phyloP scores from a whole-genome alignment of 495 filamentous ascomycete genomes.

The Cetradonia linearis region DNA sequence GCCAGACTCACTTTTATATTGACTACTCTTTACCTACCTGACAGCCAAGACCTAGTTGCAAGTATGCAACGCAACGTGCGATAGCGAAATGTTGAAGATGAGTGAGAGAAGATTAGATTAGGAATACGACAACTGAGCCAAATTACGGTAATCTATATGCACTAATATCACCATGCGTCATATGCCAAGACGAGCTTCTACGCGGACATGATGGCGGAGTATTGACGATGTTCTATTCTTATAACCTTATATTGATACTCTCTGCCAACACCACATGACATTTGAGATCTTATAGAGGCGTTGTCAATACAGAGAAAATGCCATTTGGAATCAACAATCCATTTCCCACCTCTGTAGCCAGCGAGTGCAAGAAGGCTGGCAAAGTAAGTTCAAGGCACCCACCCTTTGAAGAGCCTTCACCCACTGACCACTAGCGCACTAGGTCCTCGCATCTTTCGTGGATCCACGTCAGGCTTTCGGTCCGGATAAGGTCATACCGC shows the following conservation, averaged over 20 bases:
- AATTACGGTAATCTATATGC: background rate
- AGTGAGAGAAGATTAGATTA: background rate
- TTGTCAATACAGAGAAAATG: constrained; percentile 30
- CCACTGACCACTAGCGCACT: background rate
- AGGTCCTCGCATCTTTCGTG: constrained; percentile 84
- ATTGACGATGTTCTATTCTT: background rate
- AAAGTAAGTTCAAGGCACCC: constrained; percentile 37
- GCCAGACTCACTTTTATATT: background rate
- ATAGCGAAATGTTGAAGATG: background rate
- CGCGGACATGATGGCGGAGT: constrained; percentile 12
- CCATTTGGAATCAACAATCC: constrained; percentile 59
- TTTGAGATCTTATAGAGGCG: background rate
- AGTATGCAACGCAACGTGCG: background rate
- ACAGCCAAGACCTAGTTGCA: background rate
- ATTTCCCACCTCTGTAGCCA: constrained; percentile 53
- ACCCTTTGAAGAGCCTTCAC: background rate
- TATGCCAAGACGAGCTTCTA: constrained; percentile 10
- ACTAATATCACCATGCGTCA: background rate
- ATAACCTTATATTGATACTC: background rate
- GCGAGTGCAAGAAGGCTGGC: constrained; percentile 83
- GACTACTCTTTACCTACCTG: background rate
- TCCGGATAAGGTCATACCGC: constrained; percentile 95
- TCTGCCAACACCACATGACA: background rate
- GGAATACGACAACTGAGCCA: background rate
- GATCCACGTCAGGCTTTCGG: constrained; percentile 91